A percentile compares a stretch with the other conserved stretches of the same genome.
Conservation (phyloP, 208 protist species). For the Chromosphaera perkinsii region DNA sequence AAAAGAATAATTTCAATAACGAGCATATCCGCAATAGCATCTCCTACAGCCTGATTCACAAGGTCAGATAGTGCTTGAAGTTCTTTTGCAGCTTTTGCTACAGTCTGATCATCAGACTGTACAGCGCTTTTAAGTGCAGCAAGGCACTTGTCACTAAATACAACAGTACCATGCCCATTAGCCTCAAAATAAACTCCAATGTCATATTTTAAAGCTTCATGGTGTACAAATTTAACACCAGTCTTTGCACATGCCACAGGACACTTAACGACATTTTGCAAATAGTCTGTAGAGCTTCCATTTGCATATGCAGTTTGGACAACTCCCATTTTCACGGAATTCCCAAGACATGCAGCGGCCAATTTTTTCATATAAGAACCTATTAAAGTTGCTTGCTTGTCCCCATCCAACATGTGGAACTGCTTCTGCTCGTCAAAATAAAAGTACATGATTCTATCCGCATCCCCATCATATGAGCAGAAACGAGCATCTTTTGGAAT, state of each 20-base stretch:
- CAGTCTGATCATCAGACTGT: background rate
- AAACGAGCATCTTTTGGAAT: conserved; percentile 52
- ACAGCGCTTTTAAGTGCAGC: background rate
- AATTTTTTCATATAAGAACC: conserved; percentile 24
- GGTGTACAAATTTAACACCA: conserved; percentile 87
- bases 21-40: conserved; percentile 39
- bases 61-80: conserved; percentile 2
- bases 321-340: conserved; percentile 47
- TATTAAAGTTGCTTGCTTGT: conserved; percentile 48
- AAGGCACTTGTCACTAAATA: conserved; percentile 54
- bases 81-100: background rate
- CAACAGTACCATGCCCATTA: conserved; percentile 86
- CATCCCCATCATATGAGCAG: conserved; percentile 84
- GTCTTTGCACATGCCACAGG: conserved; percentile 62
- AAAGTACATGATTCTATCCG: conserved; percentile 77
- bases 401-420: conserved; percentile 55
- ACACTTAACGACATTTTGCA: conserved; percentile 31
- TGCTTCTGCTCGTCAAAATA: conserved; percentile 25
- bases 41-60: conserved; percentile 42
- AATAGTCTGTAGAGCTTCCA: conserved; percentile 75
- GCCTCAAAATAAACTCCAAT: conserved; percentile 91
- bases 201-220: conserved; percentile 70
- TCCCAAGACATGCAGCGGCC: background rate
- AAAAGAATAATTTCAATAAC: conserved; percentile 36
- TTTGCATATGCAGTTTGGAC: conserved; percentile 92